Base-by-base conservation (phyloP, 805 yeast genomes). In the Candida sphagnicola region DNA sequence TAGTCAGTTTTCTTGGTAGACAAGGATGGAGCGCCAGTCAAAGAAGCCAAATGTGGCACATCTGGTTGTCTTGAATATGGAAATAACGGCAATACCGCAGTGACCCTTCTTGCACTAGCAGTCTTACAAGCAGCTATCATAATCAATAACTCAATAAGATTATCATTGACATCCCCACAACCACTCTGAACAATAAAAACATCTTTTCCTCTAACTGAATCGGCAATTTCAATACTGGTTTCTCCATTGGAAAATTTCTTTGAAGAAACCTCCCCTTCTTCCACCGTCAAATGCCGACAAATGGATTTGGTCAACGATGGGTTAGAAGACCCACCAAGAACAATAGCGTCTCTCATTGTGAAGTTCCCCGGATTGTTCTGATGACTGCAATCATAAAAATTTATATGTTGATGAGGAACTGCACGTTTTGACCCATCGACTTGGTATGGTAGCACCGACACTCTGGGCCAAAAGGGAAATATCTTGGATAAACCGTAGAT, bases 41-140 rank as follows among this genome's bases (percentile, higher is more conserved):
- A 75, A 34, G 54, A 50, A 4, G 67, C 66, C 41, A 85, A 79
- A 54, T 84, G 85, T 23, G 96, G 95, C 26, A 87, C 79, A 61
- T 91, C 98, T 3, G 96, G 95, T 62, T 93, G 99, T 54, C 99
- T 75, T 2, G 95, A 85, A 58, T 93, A 93, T 18, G 98, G 96
- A 62, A 93, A 93, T 44, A 89, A 72, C 3, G 99, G 99, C 60
- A 86, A 70, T 21, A 89, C 95, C 0, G 91, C 96, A 2, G 95
- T 87, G 31, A 89, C 95, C 41, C 91, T 73, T 41, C 77, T 78
- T 11, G 96, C 96, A 42, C 91, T 81, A 2, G 97, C 95, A 34
- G 87, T 82, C 53, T 90, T 90, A 62, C 96, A 87, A 2, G 96
- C 96, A n/a, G 90, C 81, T 19, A 89, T 78, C 72, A 86, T 77